Conservation (phyloP, 2,329 filamentous ascomycete genomes). For the Hymenoscyphus repandus region DNA sequence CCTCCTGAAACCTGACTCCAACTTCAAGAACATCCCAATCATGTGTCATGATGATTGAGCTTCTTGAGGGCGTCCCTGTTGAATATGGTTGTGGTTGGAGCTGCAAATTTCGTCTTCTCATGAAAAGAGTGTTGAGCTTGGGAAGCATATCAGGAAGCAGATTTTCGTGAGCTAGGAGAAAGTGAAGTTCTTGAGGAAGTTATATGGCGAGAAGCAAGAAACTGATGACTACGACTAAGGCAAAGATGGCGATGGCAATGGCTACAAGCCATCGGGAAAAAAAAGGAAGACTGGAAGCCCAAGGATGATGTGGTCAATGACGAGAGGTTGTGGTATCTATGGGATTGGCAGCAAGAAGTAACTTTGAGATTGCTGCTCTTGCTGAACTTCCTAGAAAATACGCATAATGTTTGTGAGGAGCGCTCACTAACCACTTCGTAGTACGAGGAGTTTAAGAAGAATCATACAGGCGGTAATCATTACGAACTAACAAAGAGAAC, state of each 20-base stretch:
- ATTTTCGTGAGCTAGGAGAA: background rate
- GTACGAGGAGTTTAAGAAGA: background rate
- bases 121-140: conserved; percentile 15
- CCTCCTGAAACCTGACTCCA: conserved; percentile 34
- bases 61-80: conserved; percentile 41
- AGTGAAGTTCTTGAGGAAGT: background rate
- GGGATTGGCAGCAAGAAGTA: conserved; percentile 1
- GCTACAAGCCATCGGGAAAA: background rate
- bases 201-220: background rate
- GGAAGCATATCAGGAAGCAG: conserved; percentile 13
- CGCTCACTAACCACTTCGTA: background rate
- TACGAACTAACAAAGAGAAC: background rate
- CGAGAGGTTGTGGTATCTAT: background rate
- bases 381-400: background rate
- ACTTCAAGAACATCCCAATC: conserved; percentile 43
- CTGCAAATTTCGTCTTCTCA: conserved; percentile 37
- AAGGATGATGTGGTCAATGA: background rate
- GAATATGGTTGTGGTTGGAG: conserved; percentile 50
- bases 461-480: background rate
- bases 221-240: background rate
- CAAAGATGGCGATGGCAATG: background rate
- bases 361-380: background rate
- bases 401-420: too few species aligned
- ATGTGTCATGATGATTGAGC: conserved; percentile 42
- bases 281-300: background rate